These are phyloP conservation scores for Acacia confusa DNA, from an alignment of 306 rosid genomes.

Conservation along the genomic window DNA sequence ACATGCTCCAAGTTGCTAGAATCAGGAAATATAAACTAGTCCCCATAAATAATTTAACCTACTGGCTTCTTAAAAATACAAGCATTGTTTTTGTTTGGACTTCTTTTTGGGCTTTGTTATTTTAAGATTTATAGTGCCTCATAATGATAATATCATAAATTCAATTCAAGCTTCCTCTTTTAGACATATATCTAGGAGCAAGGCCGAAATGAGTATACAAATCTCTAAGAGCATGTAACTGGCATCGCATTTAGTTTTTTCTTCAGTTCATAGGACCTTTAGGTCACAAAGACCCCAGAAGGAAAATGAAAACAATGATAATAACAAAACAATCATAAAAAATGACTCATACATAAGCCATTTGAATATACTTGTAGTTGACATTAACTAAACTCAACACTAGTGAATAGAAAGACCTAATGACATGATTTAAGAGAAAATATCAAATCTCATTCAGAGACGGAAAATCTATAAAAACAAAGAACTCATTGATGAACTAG, in stretches of 20 bases:
- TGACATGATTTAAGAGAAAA: not conserved
- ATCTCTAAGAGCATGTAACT: slow-evolving; percentile 6
- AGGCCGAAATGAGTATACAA: not conserved
- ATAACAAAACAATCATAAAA: not conserved
- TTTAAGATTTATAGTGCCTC: slow-evolving; percentile 4
- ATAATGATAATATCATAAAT: not conserved
- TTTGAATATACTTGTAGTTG: not conserved
- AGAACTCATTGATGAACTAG: slow-evolving; percentile 4
- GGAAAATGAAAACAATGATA: not conserved
- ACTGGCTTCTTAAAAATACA: slow-evolving; percentile 11
- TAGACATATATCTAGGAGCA: slow-evolving; percentile 9
- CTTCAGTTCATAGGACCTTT: slow-evolving; percentile 1
- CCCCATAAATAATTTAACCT: not conserved
- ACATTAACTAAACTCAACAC: not conserved
- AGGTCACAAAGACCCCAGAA: slow-evolving; percentile 15
- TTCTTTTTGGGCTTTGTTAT: slow-evolving; percentile 6
- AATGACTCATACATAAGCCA: not conserved
- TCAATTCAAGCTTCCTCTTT: slow-evolving; percentile 15
- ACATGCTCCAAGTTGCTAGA: slow-evolving; percentile 15
- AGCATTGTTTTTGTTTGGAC: not conserved
- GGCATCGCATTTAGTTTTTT: not conserved
- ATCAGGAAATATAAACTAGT: slow-evolving; percentile 24
- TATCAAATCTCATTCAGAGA: slow-evolving; percentile 3
- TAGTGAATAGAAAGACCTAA: not conserved
- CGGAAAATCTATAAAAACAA: not conserved